Percentiles rank a stretch among this genome's conserved stretches.
These are phyloP conservation scores for Sicyos edulis DNA, from an alignment of 306 rosid genomes.

Conservation along the genomic window DNA sequence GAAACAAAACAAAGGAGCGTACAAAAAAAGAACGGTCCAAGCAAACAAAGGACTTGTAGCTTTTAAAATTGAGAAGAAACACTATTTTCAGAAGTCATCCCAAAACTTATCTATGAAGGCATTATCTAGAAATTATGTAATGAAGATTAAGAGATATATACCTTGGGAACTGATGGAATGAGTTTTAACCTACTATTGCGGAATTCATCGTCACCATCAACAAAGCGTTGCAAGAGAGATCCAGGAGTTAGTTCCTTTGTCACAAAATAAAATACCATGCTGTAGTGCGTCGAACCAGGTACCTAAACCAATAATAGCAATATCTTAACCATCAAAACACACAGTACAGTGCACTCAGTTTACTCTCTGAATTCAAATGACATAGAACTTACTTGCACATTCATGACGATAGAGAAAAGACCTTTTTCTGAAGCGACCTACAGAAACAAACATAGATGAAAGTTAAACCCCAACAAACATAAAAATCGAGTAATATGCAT, in stretches of 20 bases:
- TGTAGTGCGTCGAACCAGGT: conserved; percentile 88
- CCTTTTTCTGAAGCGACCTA: conserved; percentile 93
- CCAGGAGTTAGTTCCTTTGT: conserved; percentile 71
- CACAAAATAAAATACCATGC: conserved; percentile 97
- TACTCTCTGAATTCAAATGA: conserved; percentile 20
- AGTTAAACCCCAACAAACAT: not conserved
- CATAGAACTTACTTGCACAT: conserved; percentile 72
- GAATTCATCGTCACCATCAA: conserved; percentile 95
- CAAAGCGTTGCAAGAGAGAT: conserved; percentile 91
- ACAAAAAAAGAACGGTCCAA: too few species aligned
- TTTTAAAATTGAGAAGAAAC: not conserved
- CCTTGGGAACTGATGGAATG: conserved; percentile 98
- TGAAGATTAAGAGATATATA: conserved; percentile 28
- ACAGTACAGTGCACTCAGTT: not conserved
- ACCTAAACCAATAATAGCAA: conserved; percentile 43
- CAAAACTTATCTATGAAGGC: not conserved
- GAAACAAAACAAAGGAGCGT: too few species aligned
- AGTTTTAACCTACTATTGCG: conserved; percentile 95
- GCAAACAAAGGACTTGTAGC: not conserved
- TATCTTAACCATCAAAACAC: conserved; percentile 28
- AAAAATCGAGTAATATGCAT: not conserved
- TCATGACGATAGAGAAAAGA: conserved; percentile 70
- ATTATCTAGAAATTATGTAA: not conserved
- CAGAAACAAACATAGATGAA: conserved; percentile 24
- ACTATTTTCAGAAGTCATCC: not conserved